Evolutionary conservation across 495 filamentous ascomycete species (phyloP), one percentile per base, ranked within the genome.

Genomic region (Pseudevernia furfuracea): DNA sequence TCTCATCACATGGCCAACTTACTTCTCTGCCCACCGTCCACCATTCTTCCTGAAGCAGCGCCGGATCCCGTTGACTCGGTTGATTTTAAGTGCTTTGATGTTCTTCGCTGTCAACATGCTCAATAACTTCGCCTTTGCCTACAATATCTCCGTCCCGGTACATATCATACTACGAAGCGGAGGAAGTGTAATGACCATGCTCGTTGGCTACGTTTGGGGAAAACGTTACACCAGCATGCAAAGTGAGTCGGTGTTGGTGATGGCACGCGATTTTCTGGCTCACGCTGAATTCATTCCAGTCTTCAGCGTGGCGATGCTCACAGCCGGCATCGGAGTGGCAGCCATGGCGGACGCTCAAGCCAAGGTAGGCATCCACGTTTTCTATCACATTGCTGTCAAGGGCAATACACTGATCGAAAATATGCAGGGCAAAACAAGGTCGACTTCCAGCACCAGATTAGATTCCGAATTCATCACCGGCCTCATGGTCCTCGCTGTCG

Each of bases 71-170:
- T 78, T 97, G 48, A 80, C 81, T 58, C 88, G 89, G 68, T 97
- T 93, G 92, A 69, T 90, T 57, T 77, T 91, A 63, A 94, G 95
- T 69, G 96, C 96, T n/a, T 75, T 86, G 4, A 84, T 96, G 62
- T 97, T 97, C 77, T 91, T 95, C 70, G 81, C 82, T 61, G 92
- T 97, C 71, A 97, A 96, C 68, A 81, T 97, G 55, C 77, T 97
- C 63, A 99, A 99, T 77, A 99, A 99, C 70, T 93, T 92, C 80
- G 94, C 94, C 9, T 97, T 99, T 73, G 92, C 90, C 64, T 97
- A 96, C 77, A 87, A 90, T 64, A 97, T 99, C 58, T 96, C 90
- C 8, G 93, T 99, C 0, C 94, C 94, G 30, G 85, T 99, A 55
- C 94, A 99, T 71, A 99, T 97, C 68, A 97, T 99, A 64, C 78